phyloP scores from a whole-genome alignment of 2,329 filamentous ascomycete genomes.

The Fusarium acutatum region DNA sequence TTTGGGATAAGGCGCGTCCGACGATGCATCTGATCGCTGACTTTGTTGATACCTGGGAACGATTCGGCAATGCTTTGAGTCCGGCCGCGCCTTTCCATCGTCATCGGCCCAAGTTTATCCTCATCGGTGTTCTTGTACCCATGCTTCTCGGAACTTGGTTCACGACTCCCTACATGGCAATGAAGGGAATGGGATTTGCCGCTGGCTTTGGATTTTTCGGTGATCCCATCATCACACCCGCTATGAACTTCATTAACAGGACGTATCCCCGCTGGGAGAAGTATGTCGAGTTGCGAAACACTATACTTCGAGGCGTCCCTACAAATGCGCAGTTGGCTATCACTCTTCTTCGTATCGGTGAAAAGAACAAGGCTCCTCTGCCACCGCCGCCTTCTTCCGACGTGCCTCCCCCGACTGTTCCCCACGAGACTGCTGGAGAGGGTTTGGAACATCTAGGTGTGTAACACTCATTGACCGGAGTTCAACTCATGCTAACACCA shows the following conservation, averaged over 20 bases:
- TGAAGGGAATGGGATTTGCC: constrained; percentile 72
- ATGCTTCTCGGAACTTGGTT: constrained; percentile 62
- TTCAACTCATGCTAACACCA: constrained; percentile 28
- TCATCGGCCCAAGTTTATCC: constrained; percentile 59
- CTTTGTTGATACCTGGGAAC: constrained; percentile 59
- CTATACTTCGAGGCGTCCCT: constrained; percentile 80
- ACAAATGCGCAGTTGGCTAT: constrained; percentile 87
- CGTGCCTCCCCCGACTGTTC: constrained; percentile 47
- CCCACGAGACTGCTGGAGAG: constrained; percentile 57
- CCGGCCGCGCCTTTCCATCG: constrained; percentile 69
- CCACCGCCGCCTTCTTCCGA: constrained; percentile 62
- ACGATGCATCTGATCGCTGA: constrained; percentile 69
- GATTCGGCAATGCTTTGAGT: constrained; percentile 65
- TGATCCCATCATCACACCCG: constrained; percentile 74
- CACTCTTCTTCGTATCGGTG: constrained; percentile 82
- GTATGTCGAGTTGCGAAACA: constrained; percentile 77
- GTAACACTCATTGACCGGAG: neutral
- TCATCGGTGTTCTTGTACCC: constrained; percentile 63
- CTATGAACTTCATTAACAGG: constrained; percentile 66
- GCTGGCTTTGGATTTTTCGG: constrained; percentile 83
- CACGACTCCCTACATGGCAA: constrained; percentile 65
- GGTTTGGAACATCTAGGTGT: constrained; percentile 48
- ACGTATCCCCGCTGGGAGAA: constrained; percentile 78
- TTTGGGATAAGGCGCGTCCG: constrained; percentile 80
- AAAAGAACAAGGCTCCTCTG: constrained; percentile 81